Conservation (phyloP, 257 asterid genomes). For the Scutellaria galericulata region DNA sequence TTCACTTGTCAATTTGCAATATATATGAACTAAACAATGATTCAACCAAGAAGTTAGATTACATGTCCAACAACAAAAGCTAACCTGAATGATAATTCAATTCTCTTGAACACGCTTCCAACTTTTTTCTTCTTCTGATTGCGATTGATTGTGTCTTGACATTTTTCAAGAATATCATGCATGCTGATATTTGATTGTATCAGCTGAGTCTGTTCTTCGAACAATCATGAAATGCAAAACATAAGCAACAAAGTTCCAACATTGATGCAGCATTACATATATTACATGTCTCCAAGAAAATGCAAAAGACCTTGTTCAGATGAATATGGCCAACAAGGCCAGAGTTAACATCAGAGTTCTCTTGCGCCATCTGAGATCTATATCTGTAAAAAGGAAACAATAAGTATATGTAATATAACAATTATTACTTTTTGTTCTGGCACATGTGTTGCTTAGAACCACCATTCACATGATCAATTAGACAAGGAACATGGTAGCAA, state of each 20-base stretch:
- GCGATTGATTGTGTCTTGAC: constrained; percentile 59
- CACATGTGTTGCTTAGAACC: not conserved
- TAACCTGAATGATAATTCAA: constrained; percentile 74
- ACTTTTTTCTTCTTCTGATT: constrained; percentile 69
- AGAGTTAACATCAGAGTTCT: constrained; percentile 47
- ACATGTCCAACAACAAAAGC: constrained; percentile 38
- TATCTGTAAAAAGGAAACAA: constrained; percentile 60
- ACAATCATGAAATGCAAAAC: constrained; percentile 32
- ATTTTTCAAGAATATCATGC: constrained; percentile 65
- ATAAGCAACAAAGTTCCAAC: constrained; percentile 23
- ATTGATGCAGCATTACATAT: constrained; percentile 33
- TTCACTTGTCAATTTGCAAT: constrained; percentile 24
- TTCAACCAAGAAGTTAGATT: constrained; percentile 15
- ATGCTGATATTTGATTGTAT: constrained; percentile 52
- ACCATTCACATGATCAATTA: constrained; percentile 9
- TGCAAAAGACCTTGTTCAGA: constrained; percentile 69
- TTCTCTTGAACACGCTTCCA: constrained; percentile 63
- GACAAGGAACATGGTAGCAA: constrained; percentile 11
- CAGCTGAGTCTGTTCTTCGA: constrained; percentile 61
- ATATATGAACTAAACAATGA: constrained; percentile 16
- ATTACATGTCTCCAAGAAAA: constrained; percentile 29
- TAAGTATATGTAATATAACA: constrained; percentile 18
- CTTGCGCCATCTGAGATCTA: constrained; percentile 45
- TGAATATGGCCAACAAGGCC: constrained; percentile 93
- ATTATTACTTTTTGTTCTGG: constrained; percentile 8